Conservation (phyloP, 1,284 basidiomycete genomes). For the Irpex lacteus region DNA sequence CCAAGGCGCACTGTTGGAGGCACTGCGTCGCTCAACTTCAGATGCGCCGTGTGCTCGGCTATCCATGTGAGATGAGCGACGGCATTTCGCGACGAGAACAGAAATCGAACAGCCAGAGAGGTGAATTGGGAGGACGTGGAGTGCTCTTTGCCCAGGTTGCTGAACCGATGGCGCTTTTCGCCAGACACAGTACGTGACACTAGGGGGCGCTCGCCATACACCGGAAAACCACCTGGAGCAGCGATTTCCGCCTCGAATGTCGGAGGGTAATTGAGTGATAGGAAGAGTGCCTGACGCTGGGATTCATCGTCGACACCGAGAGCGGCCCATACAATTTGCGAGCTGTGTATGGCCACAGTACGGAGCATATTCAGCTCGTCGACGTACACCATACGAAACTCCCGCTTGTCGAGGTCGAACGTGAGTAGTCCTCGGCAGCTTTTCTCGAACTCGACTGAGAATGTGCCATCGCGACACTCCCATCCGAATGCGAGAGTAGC, state of each 20-base stretch:
- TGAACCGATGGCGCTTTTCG: constrained; percentile 19
- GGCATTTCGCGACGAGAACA: constrained; percentile 41
- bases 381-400: constrained; percentile 40
- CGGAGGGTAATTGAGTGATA: constrained; percentile 42
- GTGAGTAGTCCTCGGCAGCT: constrained; percentile 22
- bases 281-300: constrained; percentile 36
- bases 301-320: constrained; percentile 25
- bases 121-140: constrained; percentile 38
- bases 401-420: constrained; percentile 43
- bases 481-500: constrained; percentile 47
- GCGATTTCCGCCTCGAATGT: constrained; percentile 35
- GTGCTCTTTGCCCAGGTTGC: constrained; percentile 25
- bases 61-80: not conserved
- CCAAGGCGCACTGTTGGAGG: not conserved
- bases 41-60: constrained; percentile 34
- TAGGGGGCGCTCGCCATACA: not conserved
- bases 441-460: constrained; percentile 56
- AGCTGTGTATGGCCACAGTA: constrained; percentile 42
- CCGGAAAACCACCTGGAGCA: not conserved
- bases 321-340: constrained; percentile 39
- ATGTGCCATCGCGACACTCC: constrained; percentile 49
- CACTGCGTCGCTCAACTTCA: constrained; percentile 23
- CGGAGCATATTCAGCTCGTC: constrained; percentile 17
- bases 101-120: constrained; percentile 46
- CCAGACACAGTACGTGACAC: not conserved